Base-by-base conservation (phyloP, 495 filamentous ascomycete genomes). In the Schizothecium vesticola region DNA sequence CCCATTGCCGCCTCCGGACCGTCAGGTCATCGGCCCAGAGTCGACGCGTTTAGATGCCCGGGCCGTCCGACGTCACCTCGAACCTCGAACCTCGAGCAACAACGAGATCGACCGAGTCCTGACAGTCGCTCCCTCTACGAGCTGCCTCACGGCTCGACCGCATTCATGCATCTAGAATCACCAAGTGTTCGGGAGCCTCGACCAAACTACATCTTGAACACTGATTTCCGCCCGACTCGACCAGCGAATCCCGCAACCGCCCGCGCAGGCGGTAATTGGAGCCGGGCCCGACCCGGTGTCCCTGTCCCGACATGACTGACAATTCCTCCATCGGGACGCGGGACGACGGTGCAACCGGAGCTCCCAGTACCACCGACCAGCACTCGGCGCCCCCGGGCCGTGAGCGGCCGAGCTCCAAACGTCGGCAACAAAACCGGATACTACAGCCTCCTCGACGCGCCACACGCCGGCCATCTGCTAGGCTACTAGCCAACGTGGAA, bases 401-500 rank as follows among this genome's bases (percentile, higher is more conserved):
- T 19, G 43, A 64, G 9, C 60, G 60, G 43, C 29, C 31, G 21
- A 33, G 61, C 24, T 64, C 29, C 11, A 25, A 16, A 25, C 61
- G 33, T 16, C 33, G 5, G 23, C 59, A 61, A 31, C 59, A 61
- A 22, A 10, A 26, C 1, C 59, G 28, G 59, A 21, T 26, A 21
- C 26, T 24, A 6, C 43, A 28, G 55, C 43, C 22, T 16, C 63
- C 29, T 59, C 12, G 51, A 25, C 26, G 51, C 63, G 25, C 26
- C 65, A 43, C 19, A 29, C n/a, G 43, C 57, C n/a, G 21, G 22
- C 26, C 26, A 25, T 28, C 26, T n/a, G 9, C 65, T 12, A 56
- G 65, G 13, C 31, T 61, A 7, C 69, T 64, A 10, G 31, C 67
- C 4, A 59, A 51, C 26, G 68, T 80, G 51, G 76, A 80, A 9